These are phyloP conservation scores for Chlorella sp. DNA, from an alignment of 139 green algal genomes.

Conservation along the genomic window DNA sequence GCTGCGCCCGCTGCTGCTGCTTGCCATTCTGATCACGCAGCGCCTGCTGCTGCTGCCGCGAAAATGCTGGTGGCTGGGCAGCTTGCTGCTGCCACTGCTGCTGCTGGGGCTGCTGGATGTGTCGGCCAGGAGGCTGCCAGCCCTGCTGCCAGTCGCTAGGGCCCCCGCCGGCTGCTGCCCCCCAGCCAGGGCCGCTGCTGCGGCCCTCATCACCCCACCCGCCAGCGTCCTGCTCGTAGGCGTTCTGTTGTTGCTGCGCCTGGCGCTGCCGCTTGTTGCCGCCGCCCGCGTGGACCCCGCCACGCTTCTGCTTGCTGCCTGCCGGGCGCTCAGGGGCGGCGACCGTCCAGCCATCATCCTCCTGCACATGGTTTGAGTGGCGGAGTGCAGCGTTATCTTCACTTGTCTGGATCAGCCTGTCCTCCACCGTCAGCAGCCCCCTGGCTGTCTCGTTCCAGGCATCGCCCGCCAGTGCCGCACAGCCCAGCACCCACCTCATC, in stretches of 20 bases:
- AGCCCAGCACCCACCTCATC: not conserved
- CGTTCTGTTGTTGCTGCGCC: not conserved
- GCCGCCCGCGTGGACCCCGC: not conserved
- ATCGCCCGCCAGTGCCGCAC: too few species aligned
- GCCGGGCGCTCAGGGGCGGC: constrained; percentile 10
- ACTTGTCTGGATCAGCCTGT: too few species aligned
- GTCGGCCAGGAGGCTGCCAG: not conserved
- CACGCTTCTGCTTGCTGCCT: not conserved
- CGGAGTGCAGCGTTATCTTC: too few species aligned
- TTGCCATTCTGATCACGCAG: not conserved
- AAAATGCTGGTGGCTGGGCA: not conserved
- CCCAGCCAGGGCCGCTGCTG: not conserved
- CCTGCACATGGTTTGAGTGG: too few species aligned
- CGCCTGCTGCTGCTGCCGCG: not conserved
- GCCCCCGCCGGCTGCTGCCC: not conserved
- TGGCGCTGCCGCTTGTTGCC: constrained; percentile 1
- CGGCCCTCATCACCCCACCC: not conserved
- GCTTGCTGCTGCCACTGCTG: not conserved
- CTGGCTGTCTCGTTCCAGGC: too few species aligned
- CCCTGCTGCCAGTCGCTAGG: not conserved
- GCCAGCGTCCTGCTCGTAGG: not conserved
- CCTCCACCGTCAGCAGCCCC: too few species aligned
- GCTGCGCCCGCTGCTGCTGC: not conserved
- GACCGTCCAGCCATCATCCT: constrained; percentile 13
- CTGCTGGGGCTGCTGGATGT: not conserved